Percentiles rank a stretch among this genome's conserved stretches.
These are phyloP conservation scores for Holtermanniella nyarrowii DNA, from an alignment of 768 basidiomycete species.

Conservation along the genomic window DNA sequence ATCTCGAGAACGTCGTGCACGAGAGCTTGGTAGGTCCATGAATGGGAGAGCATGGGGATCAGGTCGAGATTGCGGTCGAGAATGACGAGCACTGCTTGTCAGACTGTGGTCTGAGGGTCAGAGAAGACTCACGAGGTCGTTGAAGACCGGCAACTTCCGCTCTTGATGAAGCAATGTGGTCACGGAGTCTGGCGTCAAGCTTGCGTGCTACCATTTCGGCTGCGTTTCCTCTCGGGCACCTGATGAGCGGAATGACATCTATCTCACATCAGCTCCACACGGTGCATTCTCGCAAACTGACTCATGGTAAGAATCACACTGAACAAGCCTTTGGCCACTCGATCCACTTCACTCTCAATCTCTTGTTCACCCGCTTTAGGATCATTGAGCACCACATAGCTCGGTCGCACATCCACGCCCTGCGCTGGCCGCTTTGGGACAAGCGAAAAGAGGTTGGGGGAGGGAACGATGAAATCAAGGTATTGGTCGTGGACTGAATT, in stretches of 20 bases:
- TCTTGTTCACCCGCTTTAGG: conserved; percentile 79
- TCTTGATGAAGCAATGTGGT: conserved; percentile 54
- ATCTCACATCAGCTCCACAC: neutral
- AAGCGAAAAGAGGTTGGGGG: conserved; percentile 83
- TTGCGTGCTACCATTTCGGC: conserved; percentile 99
- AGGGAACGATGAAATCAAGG: conserved; percentile 88
- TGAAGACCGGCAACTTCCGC: conserved; percentile 48
- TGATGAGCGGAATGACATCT: conserved; percentile 91
- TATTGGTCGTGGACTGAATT: conserved; percentile 86
- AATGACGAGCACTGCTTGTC: conserved; percentile 68
- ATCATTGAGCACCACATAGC: conserved; percentile 82
- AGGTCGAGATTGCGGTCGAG: conserved; percentile 92
- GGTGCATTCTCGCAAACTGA: conserved; percentile 36
- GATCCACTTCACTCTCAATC: conserved; percentile 87
- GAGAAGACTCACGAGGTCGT: conserved; percentile 55
- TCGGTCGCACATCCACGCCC: conserved; percentile 42
- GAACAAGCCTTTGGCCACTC: conserved; percentile 79
- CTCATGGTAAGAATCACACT: conserved; percentile 82
- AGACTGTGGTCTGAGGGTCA: conserved; percentile 1
- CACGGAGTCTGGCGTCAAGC: conserved; percentile 81
- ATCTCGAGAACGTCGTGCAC: conserved; percentile 96
- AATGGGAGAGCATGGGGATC: conserved; percentile 84
- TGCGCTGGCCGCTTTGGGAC: conserved; percentile 46
- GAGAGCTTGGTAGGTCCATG: conserved; percentile 98
- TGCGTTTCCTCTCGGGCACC: conserved; percentile 88